phyloP scores from a whole-genome alignment of 2,329 filamentous ascomycete genomes.

The Talaromyces amestolkiae region DNA sequence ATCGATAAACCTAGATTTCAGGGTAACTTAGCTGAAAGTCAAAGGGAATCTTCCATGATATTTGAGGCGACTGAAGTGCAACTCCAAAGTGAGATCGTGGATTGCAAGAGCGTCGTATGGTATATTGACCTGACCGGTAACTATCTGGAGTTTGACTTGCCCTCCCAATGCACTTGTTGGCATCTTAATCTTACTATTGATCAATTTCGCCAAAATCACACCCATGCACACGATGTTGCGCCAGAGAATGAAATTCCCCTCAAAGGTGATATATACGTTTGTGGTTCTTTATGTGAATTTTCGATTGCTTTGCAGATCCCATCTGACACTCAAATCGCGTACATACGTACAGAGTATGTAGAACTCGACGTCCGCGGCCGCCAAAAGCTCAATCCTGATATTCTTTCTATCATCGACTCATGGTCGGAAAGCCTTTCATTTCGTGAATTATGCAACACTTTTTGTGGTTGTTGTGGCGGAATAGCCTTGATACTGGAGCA shows the following conservation, averaged over 20 bases:
- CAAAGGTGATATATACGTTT: constrained; percentile 10
- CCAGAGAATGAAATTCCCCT: constrained; percentile 3
- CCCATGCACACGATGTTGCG: neutral
- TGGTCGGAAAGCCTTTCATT: neutral
- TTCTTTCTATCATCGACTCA: neutral
- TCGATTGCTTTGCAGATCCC: neutral
- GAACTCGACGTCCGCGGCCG: neutral
- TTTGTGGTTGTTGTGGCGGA: neutral
- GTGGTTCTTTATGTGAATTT: neutral
- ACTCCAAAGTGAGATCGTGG: neutral
- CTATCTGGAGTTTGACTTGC: neutral
- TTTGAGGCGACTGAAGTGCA: neutral
- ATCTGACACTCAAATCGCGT: neutral
- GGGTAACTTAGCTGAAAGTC: neutral
- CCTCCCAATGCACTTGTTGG: neutral
- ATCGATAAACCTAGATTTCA: neutral
- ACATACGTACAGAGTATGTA: neutral
- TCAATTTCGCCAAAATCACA: neutral
- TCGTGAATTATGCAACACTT: neutral
- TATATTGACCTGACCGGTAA: no score
- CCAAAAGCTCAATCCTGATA: neutral
- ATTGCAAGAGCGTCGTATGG: neutral
- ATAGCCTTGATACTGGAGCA: neutral
- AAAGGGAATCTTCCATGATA: neutral
- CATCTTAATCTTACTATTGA: neutral